phyloP scores from a whole-genome alignment of 2,329 filamentous ascomycete species.

The Diplodia corticola region DNA sequence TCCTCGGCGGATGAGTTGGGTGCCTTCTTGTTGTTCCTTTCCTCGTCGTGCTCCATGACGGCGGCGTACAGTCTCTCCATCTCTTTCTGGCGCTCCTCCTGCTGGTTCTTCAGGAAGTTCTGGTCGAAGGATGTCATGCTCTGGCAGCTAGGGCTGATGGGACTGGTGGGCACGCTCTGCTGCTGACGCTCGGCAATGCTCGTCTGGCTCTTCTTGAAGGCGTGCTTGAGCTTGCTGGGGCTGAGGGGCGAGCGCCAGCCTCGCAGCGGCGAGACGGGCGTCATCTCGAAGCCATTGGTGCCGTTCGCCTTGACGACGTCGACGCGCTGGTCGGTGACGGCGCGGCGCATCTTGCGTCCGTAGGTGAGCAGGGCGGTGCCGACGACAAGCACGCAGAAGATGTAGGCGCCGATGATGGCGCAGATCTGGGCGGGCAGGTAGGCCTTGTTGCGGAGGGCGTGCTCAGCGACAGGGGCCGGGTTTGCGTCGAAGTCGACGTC shows the following conservation, averaged over 20 bases:
- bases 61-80: conserved; percentile 89
- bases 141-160: conserved; percentile 47
- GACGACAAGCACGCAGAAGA: conserved; percentile 72
- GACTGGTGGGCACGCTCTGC: conserved; percentile 38
- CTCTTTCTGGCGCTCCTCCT: conserved; percentile 73
- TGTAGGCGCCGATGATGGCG: conserved; percentile 81
- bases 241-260: conserved; percentile 29
- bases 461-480: conserved; percentile 32
- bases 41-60: conserved; percentile 82
- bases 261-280: conserved; percentile 35
- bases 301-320: conserved; percentile 56
- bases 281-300: conserved; percentile 37
- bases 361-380: conserved; percentile 58
- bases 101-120: conserved; percentile 71
- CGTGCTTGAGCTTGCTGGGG: conserved; percentile 28
- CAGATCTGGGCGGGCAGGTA: conserved; percentile 80
- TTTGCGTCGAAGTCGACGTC: conserved; percentile 30
- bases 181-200: conserved; percentile 23
- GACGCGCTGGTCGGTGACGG: conserved; percentile 48
- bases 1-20: conserved; percentile 29
- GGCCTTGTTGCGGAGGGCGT: conserved; percentile 40
- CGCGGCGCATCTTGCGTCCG: conserved; percentile 46
- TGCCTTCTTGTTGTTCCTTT: conserved; percentile 42
- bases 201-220: conserved; percentile 32
- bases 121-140: conserved; percentile 75